Evolutionary conservation across 1,284 basidiomycete species (phyloP), one percentile per base, ranked within the genome.

Genomic region (Boletus semigastroideus): DNA sequence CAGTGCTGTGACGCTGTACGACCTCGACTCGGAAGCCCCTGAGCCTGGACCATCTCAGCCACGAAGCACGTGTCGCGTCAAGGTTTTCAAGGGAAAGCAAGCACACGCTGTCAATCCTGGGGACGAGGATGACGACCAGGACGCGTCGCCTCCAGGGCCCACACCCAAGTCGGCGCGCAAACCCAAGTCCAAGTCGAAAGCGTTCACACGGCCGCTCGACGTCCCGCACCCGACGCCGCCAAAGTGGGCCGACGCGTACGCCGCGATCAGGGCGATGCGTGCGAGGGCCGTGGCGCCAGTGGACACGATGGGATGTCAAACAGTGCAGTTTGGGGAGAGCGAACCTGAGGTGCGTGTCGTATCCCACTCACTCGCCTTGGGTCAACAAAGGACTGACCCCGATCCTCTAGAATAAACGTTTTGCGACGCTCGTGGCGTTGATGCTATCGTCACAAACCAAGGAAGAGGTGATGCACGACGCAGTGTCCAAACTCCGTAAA

Each of bases 361-460:
- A 25, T 25, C 5, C 25, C 25, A 6, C 5, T 4, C 25, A n/a
- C 25, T 1, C 7, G 3, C 25, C 25, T 25, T 7, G 22, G 22
- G 22, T 22, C 22, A 22, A 22, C 25, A 6, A 25, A 25, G 5
- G 25, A 25, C 5, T 25, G 25, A 25, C 25, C 2, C 5, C 25
- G 7, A 25, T 25, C 25, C 5, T 25, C 3, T 9, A 92, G 87
- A 90, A 87, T 49, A 78, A 83, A 43, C 82, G 94, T 1, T 90
- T 94, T 52, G 80, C 92, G 5, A 92, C 90, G 4, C 83, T 98
- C 20, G 82, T 99, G 10, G 94, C 94, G 3, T 79, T 99, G 48
- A 98, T 98, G 92, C 81, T 98, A 5, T 94, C 91, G 12, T 92
- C 92, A 1, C 94, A 98, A 70, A 98, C 96, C 3, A 98, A 96